Evolutionary conservation across 192 early-diverging fungal genomes (phyloP).

Genomic region (Haplosporangium gracile): DNA sequence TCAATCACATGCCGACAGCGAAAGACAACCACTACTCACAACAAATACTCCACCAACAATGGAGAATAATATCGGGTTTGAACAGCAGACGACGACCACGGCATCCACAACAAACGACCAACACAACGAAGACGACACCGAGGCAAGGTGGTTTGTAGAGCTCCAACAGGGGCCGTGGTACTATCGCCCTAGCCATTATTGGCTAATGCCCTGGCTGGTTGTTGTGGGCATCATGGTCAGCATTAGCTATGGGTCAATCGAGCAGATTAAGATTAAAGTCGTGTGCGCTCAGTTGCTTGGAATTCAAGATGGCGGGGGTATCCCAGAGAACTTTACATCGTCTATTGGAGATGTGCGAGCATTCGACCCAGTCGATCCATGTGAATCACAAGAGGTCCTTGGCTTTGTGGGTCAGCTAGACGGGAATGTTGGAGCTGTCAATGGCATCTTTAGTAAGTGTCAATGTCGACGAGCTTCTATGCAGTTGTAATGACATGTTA

Average conservation of each 20-base stretch:
- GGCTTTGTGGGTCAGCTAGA: not conserved
- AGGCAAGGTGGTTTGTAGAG: conserved; percentile 15
- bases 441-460: conserved; percentile 18
- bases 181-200: not conserved
- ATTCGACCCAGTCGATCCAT: not conserved
- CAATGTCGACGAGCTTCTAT: not conserved
- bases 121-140: conserved; percentile 2
- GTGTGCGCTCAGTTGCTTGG: conserved; percentile 11
- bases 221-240: not conserved
- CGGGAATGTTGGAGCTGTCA: not conserved
- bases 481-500: no score
- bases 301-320: no score
- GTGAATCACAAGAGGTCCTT: conserved; percentile 7
- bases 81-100: not conserved
- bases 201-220: conserved; percentile 13
- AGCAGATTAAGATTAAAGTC: conserved; percentile 19
- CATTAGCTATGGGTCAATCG: not conserved
- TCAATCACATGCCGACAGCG: not conserved
- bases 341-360: not conserved
- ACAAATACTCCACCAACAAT: not conserved
- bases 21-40: not conserved
- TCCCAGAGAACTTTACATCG: not conserved
- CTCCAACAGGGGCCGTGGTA: conserved; percentile 8
- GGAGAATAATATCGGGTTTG: not conserved
- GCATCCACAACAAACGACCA: not conserved